Evolutionary conservation across 2,329 filamentous ascomycete species (phyloP).

Genomic region (Rutstroemia sp.): DNA sequence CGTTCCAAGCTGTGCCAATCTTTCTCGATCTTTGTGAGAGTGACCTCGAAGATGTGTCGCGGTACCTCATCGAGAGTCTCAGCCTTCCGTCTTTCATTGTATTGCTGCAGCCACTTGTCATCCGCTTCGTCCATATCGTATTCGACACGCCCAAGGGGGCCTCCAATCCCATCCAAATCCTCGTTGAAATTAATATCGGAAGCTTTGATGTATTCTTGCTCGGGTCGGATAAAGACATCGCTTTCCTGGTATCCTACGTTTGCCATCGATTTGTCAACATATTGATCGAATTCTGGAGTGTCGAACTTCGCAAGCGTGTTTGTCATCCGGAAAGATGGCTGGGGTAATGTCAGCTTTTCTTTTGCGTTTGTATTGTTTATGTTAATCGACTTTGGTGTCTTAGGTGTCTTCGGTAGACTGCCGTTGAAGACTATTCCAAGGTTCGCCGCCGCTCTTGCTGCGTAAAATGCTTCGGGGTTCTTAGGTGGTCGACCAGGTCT

Average conservation of each 20-base stretch:
- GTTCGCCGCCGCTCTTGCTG: constrained; percentile 36
- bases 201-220: constrained; percentile 62
- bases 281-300: constrained; percentile 79
- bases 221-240: constrained; percentile 76
- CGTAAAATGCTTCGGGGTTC: constrained; percentile 51
- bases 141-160: constrained; percentile 73
- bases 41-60: constrained; percentile 92
- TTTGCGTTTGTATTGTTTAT: constrained; percentile 73
- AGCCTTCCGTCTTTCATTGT: constrained; percentile 70
- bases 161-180: constrained; percentile 44
- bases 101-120: constrained; percentile 84
- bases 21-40: constrained; percentile 98
- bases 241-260: constrained; percentile 94
- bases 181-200: constrained; percentile 53
- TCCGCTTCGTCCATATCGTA: constrained; percentile 99
- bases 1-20: constrained; percentile 97
- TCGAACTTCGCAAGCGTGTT: constrained; percentile 76
- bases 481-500: constrained; percentile 59
- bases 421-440: constrained; percentile 15
- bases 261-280: constrained; percentile 94
- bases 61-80: constrained; percentile 77
- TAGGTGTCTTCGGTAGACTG: constrained; percentile 32
- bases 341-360: constrained; percentile 70
- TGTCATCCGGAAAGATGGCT: constrained; percentile 67
- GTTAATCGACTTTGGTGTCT: constrained; percentile 61